These are phyloP conservation scores for Neostapfia colusana DNA, from an alignment of 176 grass and related monocot genomes.

Conservation along the genomic window DNA sequence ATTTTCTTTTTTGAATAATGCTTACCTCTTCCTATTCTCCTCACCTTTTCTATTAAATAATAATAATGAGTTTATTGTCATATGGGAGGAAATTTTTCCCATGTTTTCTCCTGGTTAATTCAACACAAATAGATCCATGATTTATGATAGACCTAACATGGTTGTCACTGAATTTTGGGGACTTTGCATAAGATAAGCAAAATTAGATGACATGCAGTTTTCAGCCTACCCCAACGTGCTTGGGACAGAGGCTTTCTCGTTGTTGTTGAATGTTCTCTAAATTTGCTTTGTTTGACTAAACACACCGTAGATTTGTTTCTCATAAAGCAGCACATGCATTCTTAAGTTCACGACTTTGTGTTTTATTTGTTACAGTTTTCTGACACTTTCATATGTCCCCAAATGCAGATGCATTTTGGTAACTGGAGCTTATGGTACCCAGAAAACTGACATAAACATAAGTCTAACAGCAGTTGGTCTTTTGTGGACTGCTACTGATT, in stretches of 20 bases:
- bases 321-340: neutral
- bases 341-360: neutral
- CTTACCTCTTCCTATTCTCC: neutral
- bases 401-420: constrained; percentile 87
- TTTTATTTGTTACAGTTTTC: constrained; percentile 21
- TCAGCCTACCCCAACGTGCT: too few relatives aligned
- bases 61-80: neutral
- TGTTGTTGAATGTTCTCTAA: too few relatives aligned
- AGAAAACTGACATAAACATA: constrained; percentile 97
- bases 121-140: neutral
- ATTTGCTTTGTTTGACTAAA: constrained; percentile 9
- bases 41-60: constrained; percentile 3
- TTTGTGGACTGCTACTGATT: constrained; percentile 94
- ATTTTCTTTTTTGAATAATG: constrained; percentile 3
- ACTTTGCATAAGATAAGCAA: neutral
- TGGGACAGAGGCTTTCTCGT: too few relatives aligned
- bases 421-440: constrained; percentile 83
- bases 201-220: neutral
- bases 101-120: neutral
- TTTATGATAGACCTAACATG: neutral
- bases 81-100: constrained; percentile 1
- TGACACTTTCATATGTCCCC: constrained; percentile 47
- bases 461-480: constrained; percentile 97
- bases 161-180: neutral
- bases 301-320: neutral